Conservation (phyloP, 805 yeast genomes). For the Spencermartinsiella europaea region DNA sequence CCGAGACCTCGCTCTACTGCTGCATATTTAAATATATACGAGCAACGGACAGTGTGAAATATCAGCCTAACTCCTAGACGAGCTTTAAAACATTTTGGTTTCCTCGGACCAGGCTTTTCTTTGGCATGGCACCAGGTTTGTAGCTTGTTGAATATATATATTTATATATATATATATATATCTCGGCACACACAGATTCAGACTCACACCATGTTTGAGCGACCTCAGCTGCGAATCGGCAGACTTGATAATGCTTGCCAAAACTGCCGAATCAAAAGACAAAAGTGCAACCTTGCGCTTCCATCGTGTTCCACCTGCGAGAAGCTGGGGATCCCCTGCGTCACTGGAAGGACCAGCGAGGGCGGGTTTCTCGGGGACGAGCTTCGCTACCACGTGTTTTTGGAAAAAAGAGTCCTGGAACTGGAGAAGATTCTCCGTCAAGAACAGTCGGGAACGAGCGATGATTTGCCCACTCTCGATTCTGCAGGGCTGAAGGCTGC, state of each 20-base stretch:
- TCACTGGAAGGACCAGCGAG: neutral
- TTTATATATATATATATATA: too few relatives aligned
- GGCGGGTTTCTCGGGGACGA: constrained; percentile 4
- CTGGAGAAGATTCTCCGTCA: constrained; percentile 2
- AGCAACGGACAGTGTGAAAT: too few relatives aligned
- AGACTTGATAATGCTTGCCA: constrained; percentile 12
- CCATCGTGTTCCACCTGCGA: constrained; percentile 7
- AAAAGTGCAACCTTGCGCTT: constrained; percentile 4
- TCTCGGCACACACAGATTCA: too few relatives aligned
- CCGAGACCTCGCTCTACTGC: too few relatives aligned
- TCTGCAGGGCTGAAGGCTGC: neutral
- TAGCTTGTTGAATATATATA: too few relatives aligned
- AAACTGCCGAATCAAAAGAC: constrained; percentile 9
- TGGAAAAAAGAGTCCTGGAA: constrained; percentile 7
- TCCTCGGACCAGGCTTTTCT: too few relatives aligned
- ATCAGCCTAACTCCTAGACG: too few relatives aligned
- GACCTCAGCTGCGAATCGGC: constrained; percentile 9
- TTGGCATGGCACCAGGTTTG: too few relatives aligned
- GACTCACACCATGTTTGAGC: constrained; percentile 9
- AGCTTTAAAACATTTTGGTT: too few relatives aligned
- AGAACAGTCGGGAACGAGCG: neutral
- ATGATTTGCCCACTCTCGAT: neutral
- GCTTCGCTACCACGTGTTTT: constrained; percentile 8
- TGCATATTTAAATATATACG: too few relatives aligned
- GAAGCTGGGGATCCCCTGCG: constrained; percentile 6